Base-by-base conservation (phyloP, 768 basidiomycete genomes). In the Chalciporus pseudorubinellus region DNA sequence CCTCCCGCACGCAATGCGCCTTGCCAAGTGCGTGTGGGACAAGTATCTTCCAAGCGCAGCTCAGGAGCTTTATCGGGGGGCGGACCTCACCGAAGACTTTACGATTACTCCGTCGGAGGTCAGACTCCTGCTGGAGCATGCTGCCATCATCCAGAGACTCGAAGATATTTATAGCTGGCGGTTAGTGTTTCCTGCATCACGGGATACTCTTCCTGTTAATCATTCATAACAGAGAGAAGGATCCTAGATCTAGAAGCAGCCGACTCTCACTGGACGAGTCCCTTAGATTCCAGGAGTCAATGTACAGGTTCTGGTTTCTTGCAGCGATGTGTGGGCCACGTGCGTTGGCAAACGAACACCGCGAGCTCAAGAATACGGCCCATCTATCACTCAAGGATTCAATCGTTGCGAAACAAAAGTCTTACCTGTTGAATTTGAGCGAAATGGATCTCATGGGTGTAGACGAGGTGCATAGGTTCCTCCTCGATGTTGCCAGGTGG, bases 81-180 rank as follows among this genome's bases (percentile, higher is more conserved):
- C 50, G 8, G 60, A 54, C 9, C 29, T 42, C 38, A 2, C 33
- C 7, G 14, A 21, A 46, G 44, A 46, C 18, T 46, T 48, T 8
- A 39, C 11, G 46, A 57, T 21, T 57, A 66, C 39, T 54, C 54
- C 33, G 12, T 36, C 57, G 22, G 60, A 53, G 68, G 69, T 44
- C 46, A 31, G 50, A 46, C 16, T 52, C 11, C 43, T 76, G 18
- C 57, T 57, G 12, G n/a, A 41, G 3, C 60, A 66, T 45, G 67
- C 66, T 11, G 21, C 41, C n/a, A 54, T 59, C 13, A 64, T 71
- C 18, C 57, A 41, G 4, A 41, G 48, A 4, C 50, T 77, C 29
- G 74, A 75, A 59, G 67, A 69, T 40, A 52, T 75, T 1, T 77
- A 72, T 53, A 77, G 76, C 46, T 57, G 65, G 45, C 70, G 70